phyloP scores from a whole-genome alignment of 202 grass and related monocot species.

The Zizania palustris region DNA sequence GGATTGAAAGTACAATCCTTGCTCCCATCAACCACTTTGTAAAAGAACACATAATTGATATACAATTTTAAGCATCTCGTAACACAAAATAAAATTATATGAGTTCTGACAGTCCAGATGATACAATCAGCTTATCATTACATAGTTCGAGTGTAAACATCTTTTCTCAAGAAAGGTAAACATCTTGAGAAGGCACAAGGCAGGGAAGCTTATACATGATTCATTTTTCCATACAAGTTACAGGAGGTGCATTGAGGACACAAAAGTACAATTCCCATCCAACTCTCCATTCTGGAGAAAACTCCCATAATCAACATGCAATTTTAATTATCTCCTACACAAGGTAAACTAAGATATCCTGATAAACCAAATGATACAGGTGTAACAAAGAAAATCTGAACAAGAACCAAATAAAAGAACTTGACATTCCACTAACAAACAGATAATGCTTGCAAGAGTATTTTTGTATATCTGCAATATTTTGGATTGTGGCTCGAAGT shows the following conservation, averaged over 20 bases:
- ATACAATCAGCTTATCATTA: no score
- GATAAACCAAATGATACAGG: no score
- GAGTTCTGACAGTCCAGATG: no score
- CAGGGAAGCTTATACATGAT: neutral
- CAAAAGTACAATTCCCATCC: neutral
- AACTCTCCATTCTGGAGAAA: conserved; percentile 11
- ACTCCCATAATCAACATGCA: neutral
- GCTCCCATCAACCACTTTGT: neutral
- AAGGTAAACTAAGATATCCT: neutral
- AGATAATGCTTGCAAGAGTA: neutral
- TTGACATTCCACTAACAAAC: conserved; percentile 8
- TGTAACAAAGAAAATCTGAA: neutral
- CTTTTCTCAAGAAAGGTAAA: neutral
- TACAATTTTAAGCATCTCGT: neutral
- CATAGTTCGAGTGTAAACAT: no score
- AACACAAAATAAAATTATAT: neutral
- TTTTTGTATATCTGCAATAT: conserved; percentile 17
- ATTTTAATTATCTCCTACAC: neutral
- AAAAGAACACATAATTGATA: neutral
- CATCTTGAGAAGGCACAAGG: conserved; percentile 7
- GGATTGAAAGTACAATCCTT: neutral
- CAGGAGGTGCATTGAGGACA: neutral
- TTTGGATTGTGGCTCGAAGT: neutral
- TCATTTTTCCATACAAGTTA: conserved; percentile 19
- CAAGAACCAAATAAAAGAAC: neutral